Evolutionary conservation across 148 eudicot species (phyloP).

Genomic region (Rhododendron williamsianum): DNA sequence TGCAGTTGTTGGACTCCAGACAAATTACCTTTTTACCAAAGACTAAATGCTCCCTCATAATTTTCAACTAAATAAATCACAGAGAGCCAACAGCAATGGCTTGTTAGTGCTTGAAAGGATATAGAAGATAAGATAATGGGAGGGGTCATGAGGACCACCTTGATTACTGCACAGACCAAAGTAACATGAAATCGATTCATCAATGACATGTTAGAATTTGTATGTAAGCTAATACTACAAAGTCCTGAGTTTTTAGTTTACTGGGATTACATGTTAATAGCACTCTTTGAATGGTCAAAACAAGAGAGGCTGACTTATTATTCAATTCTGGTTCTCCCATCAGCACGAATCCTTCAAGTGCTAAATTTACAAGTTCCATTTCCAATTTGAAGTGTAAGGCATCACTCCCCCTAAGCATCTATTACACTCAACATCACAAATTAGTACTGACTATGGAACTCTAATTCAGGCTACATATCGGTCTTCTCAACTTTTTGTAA

Average conservation of each 20-base stretch:
- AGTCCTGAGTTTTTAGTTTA: neutral
- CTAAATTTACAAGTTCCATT: neutral
- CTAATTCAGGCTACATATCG: neutral
- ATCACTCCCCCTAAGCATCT: neutral
- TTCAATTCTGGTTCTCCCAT: neutral
- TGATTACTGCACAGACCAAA: neutral
- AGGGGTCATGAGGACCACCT: neutral
- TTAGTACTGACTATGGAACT: neutral
- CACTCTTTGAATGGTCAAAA: neutral
- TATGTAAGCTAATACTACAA: too few relatives aligned
- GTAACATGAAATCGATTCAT: too few relatives aligned
- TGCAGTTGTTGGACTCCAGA: neutral
- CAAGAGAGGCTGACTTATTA: neutral
- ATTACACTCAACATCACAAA: neutral
- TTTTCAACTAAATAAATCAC: slow-evolving; percentile 2
- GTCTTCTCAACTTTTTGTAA: neutral
- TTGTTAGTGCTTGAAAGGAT: neutral
- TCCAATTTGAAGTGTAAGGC: neutral
- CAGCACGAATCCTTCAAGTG: neutral
- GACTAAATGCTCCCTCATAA: neutral
- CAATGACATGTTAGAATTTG: neutral
- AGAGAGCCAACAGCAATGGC: neutral
- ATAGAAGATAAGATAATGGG: neutral
- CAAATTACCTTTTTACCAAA: neutral
- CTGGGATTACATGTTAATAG: too few relatives aligned